These are phyloP conservation scores for Epichloe hybrida DNA, from an alignment of 2,329 filamentous ascomycete genomes.

Conservation along the genomic window DNA sequence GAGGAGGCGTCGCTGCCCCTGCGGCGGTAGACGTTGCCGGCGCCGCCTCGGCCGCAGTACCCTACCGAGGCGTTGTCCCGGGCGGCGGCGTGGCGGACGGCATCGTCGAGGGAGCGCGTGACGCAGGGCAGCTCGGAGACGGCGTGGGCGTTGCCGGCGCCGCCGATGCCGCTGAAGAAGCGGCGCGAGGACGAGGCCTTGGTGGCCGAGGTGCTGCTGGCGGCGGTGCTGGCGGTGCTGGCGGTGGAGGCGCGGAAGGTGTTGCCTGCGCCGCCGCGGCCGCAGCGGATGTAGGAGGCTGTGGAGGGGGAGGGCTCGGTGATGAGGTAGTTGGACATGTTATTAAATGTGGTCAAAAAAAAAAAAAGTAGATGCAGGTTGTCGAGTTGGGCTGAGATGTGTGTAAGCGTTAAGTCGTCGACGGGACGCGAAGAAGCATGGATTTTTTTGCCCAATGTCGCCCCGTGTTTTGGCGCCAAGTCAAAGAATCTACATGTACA, in stretches of 20 bases:
- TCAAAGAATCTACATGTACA: no score
- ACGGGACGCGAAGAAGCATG: no score
- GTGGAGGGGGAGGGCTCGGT: slow-evolving; percentile 20
- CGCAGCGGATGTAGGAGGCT: slow-evolving; percentile 30
- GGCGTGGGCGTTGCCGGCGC: slow-evolving; percentile 48
- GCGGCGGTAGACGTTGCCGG: slow-evolving; percentile 49
- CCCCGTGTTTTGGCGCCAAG: no score
- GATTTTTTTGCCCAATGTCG: no score
- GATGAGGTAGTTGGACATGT: slow-evolving; percentile 17
- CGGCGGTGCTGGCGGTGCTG: slow-evolving; percentile 2
- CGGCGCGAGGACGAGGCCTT: slow-evolving; percentile 21
- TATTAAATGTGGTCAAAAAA: no score
- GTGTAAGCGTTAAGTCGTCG: no score
- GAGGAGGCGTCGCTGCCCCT: slow-evolving; percentile 19
- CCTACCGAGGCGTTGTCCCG: slow-evolving; percentile 33
- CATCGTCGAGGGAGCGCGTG: slow-evolving; percentile 37
- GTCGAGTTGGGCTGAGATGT: no score
- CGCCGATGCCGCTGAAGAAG: slow-evolving; percentile 54
- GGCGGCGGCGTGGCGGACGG: slow-evolving; percentile 29
- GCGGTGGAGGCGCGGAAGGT: slow-evolving; percentile 33
- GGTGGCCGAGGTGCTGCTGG: slow-evolving; percentile 13
- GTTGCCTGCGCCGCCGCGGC: slow-evolving; percentile 44
- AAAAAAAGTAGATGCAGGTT: no score
- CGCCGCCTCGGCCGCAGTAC: slow-evolving; percentile 53
- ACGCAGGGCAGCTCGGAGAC: slow-evolving; percentile 23